These are phyloP conservation scores for Dendrobium huoshanense DNA, from an alignment of 106 monocot genomes.

Conservation along the genomic window DNA sequence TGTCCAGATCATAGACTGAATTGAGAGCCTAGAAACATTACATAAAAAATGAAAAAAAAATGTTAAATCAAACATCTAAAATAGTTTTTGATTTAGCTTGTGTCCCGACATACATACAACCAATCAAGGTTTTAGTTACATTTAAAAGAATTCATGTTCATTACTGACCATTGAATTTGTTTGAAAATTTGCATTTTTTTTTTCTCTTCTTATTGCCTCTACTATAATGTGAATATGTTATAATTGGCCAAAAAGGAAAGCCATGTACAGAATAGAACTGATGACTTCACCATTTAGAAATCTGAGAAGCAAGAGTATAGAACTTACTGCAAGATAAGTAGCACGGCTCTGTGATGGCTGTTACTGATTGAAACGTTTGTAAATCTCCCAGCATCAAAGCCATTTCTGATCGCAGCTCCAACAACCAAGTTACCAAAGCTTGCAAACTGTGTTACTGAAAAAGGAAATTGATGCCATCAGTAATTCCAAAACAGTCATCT, in stretches of 20 bases:
- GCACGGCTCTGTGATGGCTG: not conserved
- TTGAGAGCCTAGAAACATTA: too few relatives aligned
- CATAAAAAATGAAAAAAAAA: too few relatives aligned
- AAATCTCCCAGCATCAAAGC: not conserved
- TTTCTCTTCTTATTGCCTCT: not conserved
- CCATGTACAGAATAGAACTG: not conserved
- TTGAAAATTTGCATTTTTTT: not conserved
- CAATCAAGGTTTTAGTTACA: not conserved
- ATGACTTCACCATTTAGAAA: not conserved
- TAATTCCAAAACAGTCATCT: not conserved
- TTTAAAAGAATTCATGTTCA: not conserved
- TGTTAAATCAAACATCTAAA: not conserved
- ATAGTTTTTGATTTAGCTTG: not conserved
- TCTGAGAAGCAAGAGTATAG: not conserved
- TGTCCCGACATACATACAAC: not conserved
- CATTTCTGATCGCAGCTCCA: not conserved
- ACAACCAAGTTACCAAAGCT: not conserved
- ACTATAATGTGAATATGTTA: not conserved
- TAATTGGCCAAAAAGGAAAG: not conserved
- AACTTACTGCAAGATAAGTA: not conserved
- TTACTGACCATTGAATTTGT: too few relatives aligned
- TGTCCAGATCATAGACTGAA: too few relatives aligned
- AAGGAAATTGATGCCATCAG: not conserved
- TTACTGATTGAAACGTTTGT: not conserved
- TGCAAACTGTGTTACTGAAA: not conserved